A percentile compares a stretch with the other conserved stretches of the same genome.
These are phyloP conservation scores for Babesia caballi DNA, from an alignment of 169 alveolate species.

Conservation along the genomic window DNA sequence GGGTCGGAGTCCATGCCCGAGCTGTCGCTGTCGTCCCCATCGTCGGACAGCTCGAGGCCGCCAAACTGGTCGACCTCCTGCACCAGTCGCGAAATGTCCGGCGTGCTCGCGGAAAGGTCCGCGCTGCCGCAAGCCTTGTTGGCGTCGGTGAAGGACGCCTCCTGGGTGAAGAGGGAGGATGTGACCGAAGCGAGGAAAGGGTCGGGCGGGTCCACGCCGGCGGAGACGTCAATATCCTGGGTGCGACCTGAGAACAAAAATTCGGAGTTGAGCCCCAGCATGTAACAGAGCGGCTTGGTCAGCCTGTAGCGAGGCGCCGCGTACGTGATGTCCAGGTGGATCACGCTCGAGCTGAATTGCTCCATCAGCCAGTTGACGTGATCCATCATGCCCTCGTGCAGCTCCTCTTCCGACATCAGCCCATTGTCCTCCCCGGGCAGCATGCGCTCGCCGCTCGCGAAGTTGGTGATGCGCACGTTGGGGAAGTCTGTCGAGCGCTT, in stretches of 20 bases:
- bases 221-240: slow-evolving; percentile 1
- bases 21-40: neutral
- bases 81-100: neutral
- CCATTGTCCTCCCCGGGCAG: neutral
- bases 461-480: neutral
- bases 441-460: neutral
- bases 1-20: neutral
- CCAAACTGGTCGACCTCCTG: neutral
- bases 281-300: slow-evolving; percentile 9
- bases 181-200: neutral
- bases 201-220: neutral
- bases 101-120: too few relatives aligned
- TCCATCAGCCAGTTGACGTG: slow-evolving; percentile 49
- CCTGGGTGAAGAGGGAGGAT: neutral
- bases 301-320: slow-evolving; percentile 13
- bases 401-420: slow-evolving; percentile 20
- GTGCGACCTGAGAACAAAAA: neutral
- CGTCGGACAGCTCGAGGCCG: slow-evolving; percentile 19
- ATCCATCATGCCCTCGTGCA: slow-evolving; percentile 24
- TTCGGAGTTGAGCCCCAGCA: slow-evolving; percentile 30
- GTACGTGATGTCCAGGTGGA: slow-evolving; percentile 7
- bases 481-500: neutral
- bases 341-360: neutral
- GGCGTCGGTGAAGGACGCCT: too few relatives aligned
- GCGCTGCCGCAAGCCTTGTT: too few relatives aligned